These are phyloP conservation scores for Didymella segeticola DNA, from an alignment of 2,329 filamentous ascomycete species.

Conservation along the genomic window DNA sequence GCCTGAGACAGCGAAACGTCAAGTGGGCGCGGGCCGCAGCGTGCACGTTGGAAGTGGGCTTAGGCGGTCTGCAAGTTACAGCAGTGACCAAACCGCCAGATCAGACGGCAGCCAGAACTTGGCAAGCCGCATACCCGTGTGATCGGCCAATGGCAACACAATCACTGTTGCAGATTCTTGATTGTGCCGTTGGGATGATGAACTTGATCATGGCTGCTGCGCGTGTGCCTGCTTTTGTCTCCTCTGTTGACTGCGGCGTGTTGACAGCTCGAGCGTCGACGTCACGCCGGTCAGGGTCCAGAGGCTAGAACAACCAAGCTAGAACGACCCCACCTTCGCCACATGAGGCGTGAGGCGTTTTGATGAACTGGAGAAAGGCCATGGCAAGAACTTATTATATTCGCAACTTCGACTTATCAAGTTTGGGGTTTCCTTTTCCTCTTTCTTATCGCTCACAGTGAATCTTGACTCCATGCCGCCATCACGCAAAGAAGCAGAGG, in stretches of 20 bases:
- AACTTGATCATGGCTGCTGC: not conserved
- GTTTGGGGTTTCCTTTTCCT: too few species aligned
- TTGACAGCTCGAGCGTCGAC: conserved; percentile 7
- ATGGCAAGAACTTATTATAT: too few species aligned
- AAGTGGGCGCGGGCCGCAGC: conserved; percentile 24
- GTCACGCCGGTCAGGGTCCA: conserved; percentile 16
- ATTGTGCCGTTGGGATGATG: not conserved
- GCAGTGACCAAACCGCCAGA: conserved; percentile 18
- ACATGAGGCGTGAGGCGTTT: conserved; percentile 4
- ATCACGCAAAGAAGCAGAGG: conserved; percentile 60
- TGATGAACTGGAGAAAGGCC: not conserved
- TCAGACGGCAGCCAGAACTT: conserved; percentile 18
- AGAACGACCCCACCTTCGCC: conserved; percentile 4
- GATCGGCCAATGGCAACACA: conserved; percentile 27
- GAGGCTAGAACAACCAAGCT: not conserved
- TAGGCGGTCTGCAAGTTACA: conserved; percentile 14
- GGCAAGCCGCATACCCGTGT: conserved; percentile 32
- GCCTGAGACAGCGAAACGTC: conserved; percentile 13
- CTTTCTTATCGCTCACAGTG: too few species aligned
- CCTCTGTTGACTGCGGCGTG: conserved; percentile 7
- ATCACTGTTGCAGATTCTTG: not conserved
- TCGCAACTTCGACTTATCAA: too few species aligned
- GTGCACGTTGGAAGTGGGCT: conserved; percentile 21
- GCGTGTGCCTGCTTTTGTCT: not conserved
- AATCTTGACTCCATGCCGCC: conserved; percentile 40